These are phyloP conservation scores for Wickerhamiella azymoides DNA, from an alignment of 805 yeast genomes.

Conservation along the genomic window DNA sequence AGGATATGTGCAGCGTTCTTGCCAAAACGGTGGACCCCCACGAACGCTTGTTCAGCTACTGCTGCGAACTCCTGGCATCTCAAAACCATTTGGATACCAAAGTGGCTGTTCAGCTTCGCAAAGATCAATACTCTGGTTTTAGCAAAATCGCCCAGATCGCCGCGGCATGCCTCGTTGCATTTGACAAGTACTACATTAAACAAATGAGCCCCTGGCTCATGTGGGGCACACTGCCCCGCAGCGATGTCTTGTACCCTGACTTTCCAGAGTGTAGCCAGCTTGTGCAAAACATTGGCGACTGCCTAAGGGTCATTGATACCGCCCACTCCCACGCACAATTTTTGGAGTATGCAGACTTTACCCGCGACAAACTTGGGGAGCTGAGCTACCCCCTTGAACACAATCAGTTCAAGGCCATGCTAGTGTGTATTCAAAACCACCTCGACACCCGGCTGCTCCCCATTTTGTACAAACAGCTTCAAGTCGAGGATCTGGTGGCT, in stretches of 20 bases:
- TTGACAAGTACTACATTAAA: conserved; percentile 6
- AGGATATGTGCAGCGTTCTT: conserved; percentile 1
- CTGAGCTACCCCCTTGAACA: conserved; percentile 4
- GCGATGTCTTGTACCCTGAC: conserved; percentile 1
- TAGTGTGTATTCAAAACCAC: background rate
- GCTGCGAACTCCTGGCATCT: background rate
- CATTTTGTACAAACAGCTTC: background rate
- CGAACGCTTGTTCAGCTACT: background rate
- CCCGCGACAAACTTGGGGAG: background rate
- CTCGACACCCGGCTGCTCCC: conserved; percentile 1
- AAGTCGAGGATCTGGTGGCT: conserved; percentile 1
- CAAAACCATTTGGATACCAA: background rate
- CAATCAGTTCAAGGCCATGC: background rate
- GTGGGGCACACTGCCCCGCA: conserved; percentile 2
- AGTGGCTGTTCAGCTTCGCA: conserved; percentile 2
- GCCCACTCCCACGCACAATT: background rate
- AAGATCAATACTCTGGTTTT: conserved; percentile 1
- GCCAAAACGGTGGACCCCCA: conserved; percentile 9
- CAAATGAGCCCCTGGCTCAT: conserved; percentile 2
- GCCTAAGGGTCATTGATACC: background rate
- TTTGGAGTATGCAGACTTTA: background rate
- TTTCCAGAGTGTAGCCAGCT: background rate
- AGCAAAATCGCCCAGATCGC: conserved; percentile 5
- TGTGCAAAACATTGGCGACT: background rate
- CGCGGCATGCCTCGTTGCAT: conserved; percentile 2